Evolutionary conservation across 2,329 filamentous ascomycete species (phyloP), one percentile per base, ranked within the genome.

Genomic region (Paecilomyces sp.): DNA sequence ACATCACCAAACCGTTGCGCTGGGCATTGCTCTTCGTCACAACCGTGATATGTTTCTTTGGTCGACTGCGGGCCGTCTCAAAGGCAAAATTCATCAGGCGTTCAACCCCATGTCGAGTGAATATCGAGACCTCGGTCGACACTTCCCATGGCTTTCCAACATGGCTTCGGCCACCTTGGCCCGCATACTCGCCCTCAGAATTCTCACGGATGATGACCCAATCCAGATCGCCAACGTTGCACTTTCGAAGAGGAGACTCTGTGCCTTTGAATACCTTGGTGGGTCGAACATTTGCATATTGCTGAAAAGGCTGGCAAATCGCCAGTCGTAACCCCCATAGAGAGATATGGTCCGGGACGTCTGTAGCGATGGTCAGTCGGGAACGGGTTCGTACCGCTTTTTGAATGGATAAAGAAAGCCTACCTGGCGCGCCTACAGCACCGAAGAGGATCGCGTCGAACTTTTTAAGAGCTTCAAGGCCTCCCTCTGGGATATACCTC

Each of bases 141-240:
- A 72, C 75, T 67, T 83, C 81, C 81, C 81, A 83, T 2, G 78
- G 76, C 58, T 77, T 75, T 0, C 80, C 80, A 25, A 74, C 66
- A 64, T 84, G 81, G 11, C 79, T 81, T 1, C 80, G 74, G 0
- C 82, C 82, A 12, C 82, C 82, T 64, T 84, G 81, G 1, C 82
- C 81, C 0, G 80, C 78, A 60, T 84, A 84, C 61, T 84, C 81
- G 58, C 82, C 82, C 63, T 84, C 81, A 3, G 77, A 81, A 65
- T 83, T 84, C 65, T 83, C 82, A 8, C 82, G 78, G 7, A 84
- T 73, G 22, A 84, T 80, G 6, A 83, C 77, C 81, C 81, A 85
- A 64, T 85, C 80, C 2, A 85, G 74, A 56, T 82, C 81, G 2
- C 79, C 77, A 1, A 74, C 75, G 36, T 71, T 70, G 4, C 77